These are phyloP conservation scores for Heimioporus punctisporus DNA, from an alignment of 1,284 basidiomycete genomes.

Conservation along the genomic window DNA sequence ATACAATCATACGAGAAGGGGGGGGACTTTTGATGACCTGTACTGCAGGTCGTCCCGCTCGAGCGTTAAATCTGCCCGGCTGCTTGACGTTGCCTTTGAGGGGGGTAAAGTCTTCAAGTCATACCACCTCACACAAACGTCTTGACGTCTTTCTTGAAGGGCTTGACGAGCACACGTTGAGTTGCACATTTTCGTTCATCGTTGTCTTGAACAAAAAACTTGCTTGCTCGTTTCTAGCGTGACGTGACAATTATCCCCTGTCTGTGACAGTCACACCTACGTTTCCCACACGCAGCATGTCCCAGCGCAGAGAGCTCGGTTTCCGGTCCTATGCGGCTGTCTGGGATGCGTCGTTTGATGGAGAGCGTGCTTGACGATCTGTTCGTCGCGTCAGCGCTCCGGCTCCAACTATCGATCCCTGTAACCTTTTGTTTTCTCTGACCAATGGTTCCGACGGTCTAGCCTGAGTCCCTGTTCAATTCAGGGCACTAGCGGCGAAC, in stretches of 20 bases:
- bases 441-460: conserved; percentile 11
- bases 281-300: conserved; percentile 18
- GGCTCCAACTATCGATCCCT: not conserved
- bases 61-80: not conserved
- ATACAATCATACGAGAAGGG: conserved; percentile 22
- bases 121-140: conserved; percentile 32
- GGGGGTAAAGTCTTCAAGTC: conserved; percentile 10
- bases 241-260: conserved; percentile 32
- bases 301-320: not conserved
- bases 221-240: conserved; percentile 26
- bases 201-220: conserved; percentile 32
- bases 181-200: conserved; percentile 21
- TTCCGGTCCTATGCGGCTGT: not conserved
- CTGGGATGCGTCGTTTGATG: conserved; percentile 5
- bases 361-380: not conserved
- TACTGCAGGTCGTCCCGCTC: conserved; percentile 1
- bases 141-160: conserved; percentile 21
- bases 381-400: not conserved
- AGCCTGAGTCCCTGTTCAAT: not conserved
- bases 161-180: conserved; percentile 34
- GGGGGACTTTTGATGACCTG: conserved; percentile 20
- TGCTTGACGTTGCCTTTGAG: conserved; percentile 10
- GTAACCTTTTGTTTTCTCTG: not conserved
- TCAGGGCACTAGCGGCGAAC: not conserved
- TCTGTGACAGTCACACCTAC: conserved; percentile 29